Percentiles rank a stretch among this genome's conserved stretches.
phyloP scores from a whole-genome alignment of 345 rosid genomes.

The Acer negundo region DNA sequence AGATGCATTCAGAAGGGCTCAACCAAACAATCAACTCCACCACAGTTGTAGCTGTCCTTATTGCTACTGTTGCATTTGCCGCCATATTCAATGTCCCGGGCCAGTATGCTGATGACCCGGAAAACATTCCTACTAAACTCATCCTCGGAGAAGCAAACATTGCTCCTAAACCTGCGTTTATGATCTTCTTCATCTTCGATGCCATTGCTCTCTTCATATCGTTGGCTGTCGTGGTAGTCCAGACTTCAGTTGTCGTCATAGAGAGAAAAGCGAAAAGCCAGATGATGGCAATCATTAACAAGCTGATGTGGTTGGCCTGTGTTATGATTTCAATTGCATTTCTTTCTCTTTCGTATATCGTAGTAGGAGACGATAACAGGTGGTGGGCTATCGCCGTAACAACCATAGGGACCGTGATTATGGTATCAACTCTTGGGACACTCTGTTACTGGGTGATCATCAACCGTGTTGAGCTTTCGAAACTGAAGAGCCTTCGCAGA shows the following conservation, averaged over 20 bases:
- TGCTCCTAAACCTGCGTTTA: slow-evolving; percentile 58
- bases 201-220: slow-evolving; percentile 91
- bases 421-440: slow-evolving; percentile 83
- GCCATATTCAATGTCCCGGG: slow-evolving; percentile 92
- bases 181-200: slow-evolving; percentile 73
- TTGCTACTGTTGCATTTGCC: slow-evolving; percentile 89
- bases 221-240: slow-evolving; percentile 90
- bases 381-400: slow-evolving; percentile 66
- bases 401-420: slow-evolving; percentile 65
- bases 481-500: slow-evolving; percentile 43
- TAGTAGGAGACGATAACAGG: slow-evolving; percentile 57
- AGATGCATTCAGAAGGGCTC: slow-evolving; percentile 83
- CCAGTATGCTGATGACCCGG: slow-evolving; percentile 58
- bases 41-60: slow-evolving; percentile 88
- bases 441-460: slow-evolving; percentile 89
- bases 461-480: slow-evolving; percentile 60
- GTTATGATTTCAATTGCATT: slow-evolving; percentile 82
- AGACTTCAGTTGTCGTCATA: slow-evolving; percentile 87
- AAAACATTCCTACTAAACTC: slow-evolving; percentile 25
- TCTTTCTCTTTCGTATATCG: slow-evolving; percentile 71
- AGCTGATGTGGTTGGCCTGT: slow-evolving; percentile 95
- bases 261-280: slow-evolving; percentile 78
- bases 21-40: slow-evolving; percentile 91
- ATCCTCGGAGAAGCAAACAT: slow-evolving; percentile 68
- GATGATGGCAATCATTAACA: slow-evolving; percentile 91